Conservation (phyloP, 192 early-diverging fungal species). For the Backusella australiensis region DNA sequence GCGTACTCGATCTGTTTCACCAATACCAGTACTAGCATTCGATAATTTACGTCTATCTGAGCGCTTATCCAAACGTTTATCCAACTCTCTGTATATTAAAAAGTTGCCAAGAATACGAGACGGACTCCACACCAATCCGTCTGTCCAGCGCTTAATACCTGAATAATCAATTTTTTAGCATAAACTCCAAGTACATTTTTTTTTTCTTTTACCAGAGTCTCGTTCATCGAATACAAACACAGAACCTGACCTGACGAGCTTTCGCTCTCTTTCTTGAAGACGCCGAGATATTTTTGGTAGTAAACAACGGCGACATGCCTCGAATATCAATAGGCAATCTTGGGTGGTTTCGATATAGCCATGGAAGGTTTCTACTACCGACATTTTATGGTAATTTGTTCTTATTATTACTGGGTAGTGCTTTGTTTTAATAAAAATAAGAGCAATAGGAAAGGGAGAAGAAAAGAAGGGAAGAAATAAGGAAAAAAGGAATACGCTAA, state of each 20-base stretch:
- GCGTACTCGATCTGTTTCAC: conserved; percentile 2
- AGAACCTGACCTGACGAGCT: conserved; percentile 16
- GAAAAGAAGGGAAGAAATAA: neutral
- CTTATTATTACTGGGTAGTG: neutral
- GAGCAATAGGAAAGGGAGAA: neutral
- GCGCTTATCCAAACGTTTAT: conserved; percentile 17
- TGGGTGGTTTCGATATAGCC: conserved; percentile 28
- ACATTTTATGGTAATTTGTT: neutral
- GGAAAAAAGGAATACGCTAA: neutral
- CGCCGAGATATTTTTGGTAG: conserved; percentile 23
- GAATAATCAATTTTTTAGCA: neutral
- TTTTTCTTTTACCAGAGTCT: conserved; percentile 20
- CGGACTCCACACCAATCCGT: conserved; percentile 78
- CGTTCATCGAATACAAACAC: conserved; percentile 29
- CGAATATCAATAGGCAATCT: conserved; percentile 25
- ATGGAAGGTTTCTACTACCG: conserved; percentile 26
- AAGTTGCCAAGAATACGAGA: conserved; percentile 82
- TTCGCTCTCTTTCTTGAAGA: conserved; percentile 28
- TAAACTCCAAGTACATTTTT: neutral
- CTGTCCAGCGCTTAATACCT: conserved; percentile 85
- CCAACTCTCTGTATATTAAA: conserved; percentile 74
- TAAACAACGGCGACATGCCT: conserved; percentile 24
- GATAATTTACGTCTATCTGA: neutral
- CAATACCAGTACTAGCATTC: neutral
- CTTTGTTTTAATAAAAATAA: neutral